Base-by-base conservation (phyloP, 371 early-diverging fungal genomes). In the Rhizomucor pusillus region DNA sequence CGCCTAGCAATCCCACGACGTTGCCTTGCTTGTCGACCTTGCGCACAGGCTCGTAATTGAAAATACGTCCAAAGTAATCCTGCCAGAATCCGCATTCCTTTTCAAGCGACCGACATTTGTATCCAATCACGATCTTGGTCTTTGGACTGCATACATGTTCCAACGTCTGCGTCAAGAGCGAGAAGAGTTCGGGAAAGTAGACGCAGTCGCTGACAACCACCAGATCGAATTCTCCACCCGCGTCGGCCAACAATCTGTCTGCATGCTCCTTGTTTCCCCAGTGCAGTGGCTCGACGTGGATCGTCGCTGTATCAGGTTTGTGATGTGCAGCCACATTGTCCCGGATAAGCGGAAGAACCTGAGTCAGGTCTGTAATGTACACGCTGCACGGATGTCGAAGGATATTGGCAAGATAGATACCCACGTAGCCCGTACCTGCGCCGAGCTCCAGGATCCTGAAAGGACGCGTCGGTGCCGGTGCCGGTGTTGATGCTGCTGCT, bases 41-140 rank as follows among this genome's bases (percentile, higher is more conserved):
- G 34, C 79, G 43, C 5, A 84, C 80, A 13, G 79, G 81, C 43
- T 80, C 80, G 43, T 81, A 77, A 44, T 70, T 70, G 66, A 81
- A 81, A 39, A 59, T 80, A 5, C 79, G 62, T 13, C 84, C 84
- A 65, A 84, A 75, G 46, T 75, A 79, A 53, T 80, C 72, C 43
- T 84, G 79, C 84, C 84, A 84, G 50, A 84, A 84, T 1, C 80
- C 81, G 16, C 61, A 59, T 67, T 84, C 84, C 51, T 80, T 84
- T 65, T 77, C 77, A 20, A 71, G 48, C 16, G 78, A 74, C 5
- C 84, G 75, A 25, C 80, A 77, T 50, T 84, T 81, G 65, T 84
- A 81, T 35, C 81, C 84, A 61, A 84, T 76, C 20, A 84, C 65
- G 10, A 81, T 64, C 37, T 56, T 55, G 2, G 84, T 84, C 12